A percentile compares a stretch with the other conserved stretches of the same genome.
Evolutionary conservation across 129 eudicot species (phyloP).

Genomic region (Chrysanthemum lavandulifolium): DNA sequence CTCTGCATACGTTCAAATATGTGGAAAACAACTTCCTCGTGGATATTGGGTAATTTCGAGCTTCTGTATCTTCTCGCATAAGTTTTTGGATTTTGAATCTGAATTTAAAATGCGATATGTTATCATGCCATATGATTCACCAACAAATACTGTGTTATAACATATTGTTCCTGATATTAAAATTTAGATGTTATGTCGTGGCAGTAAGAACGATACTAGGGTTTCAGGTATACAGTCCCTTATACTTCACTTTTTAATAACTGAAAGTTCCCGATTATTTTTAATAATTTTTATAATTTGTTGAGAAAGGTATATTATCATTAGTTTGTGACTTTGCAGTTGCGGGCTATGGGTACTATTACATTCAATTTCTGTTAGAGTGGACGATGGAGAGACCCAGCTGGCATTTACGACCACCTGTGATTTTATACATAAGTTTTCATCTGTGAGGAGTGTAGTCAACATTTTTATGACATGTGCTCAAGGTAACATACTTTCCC

Average conservation of each 20-base stretch:
- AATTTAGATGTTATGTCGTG: constrained; percentile 83
- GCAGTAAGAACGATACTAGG: constrained; percentile 88
- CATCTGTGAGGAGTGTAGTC: constrained; percentile 81
- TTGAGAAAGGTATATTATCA: not conserved
- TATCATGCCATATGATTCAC: constrained; percentile 6
- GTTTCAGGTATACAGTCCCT: constrained; percentile 53
- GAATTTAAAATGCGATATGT: not conserved
- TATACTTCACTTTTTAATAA: not conserved
- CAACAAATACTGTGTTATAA: not conserved
- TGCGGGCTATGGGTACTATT: constrained; percentile 87
- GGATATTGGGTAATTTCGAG: constrained; percentile 66
- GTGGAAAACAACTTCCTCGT: constrained; percentile 84
- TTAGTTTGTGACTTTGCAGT: constrained; percentile 43
- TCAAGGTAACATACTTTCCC: constrained; percentile 42
- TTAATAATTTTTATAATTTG: not conserved
- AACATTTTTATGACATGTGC: constrained; percentile 83
- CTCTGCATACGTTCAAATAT: constrained; percentile 47
- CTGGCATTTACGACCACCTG: constrained; percentile 66
- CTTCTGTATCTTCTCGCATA: no score
- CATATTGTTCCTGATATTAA: constrained; percentile 16
- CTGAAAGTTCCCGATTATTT: not conserved
- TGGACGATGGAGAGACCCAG: constrained; percentile 78
- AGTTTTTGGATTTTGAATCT: not conserved
- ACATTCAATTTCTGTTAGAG: constrained; percentile 86
- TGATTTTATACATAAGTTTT: constrained; percentile 79